These are phyloP conservation scores for Acacia melanoxylon DNA, from an alignment of 306 rosid genomes.

Conservation along the genomic window DNA sequence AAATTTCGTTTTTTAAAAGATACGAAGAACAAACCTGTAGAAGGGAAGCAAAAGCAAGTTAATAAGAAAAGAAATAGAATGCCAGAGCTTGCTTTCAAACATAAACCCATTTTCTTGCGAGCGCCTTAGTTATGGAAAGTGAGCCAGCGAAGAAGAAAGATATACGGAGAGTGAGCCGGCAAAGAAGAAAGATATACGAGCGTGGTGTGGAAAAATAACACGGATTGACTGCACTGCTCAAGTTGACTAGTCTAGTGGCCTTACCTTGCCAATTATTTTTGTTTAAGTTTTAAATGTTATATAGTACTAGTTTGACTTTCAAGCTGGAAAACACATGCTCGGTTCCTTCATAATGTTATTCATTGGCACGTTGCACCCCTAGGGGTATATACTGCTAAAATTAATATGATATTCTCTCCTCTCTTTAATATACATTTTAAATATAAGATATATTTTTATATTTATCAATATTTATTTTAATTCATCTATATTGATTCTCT, in stretches of 20 bases:
- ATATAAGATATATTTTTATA: too few relatives aligned
- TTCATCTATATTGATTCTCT: too few relatives aligned
- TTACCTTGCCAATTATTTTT: background rate
- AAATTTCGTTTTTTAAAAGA: background rate
- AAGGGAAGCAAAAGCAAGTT: conserved; percentile 38
- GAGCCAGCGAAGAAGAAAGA: background rate
- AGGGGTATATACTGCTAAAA: too few relatives aligned
- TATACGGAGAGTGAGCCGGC: background rate
- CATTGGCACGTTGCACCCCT: too few relatives aligned
- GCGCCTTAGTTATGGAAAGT: background rate
- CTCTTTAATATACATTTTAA: too few relatives aligned
- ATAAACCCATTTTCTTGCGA: conserved; percentile 32
- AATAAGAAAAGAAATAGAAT: conserved; percentile 36
- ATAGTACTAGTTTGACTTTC: too few relatives aligned
- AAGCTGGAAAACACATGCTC: too few relatives aligned
- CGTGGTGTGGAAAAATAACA: background rate
- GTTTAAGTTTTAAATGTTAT: background rate
- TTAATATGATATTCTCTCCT: too few relatives aligned
- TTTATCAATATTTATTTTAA: too few relatives aligned
- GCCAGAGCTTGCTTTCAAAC: conserved; percentile 31
- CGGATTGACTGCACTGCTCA: conserved; percentile 30
- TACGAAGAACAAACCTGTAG: conserved; percentile 50
- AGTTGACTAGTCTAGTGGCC: background rate
- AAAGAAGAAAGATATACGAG: background rate
- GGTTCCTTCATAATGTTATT: too few relatives aligned